Evolutionary conservation across 1,139 yeast genomes (phyloP), one percentile per base, ranked within the genome.

Genomic region (Lodderomyces orthopsilosis): DNA sequence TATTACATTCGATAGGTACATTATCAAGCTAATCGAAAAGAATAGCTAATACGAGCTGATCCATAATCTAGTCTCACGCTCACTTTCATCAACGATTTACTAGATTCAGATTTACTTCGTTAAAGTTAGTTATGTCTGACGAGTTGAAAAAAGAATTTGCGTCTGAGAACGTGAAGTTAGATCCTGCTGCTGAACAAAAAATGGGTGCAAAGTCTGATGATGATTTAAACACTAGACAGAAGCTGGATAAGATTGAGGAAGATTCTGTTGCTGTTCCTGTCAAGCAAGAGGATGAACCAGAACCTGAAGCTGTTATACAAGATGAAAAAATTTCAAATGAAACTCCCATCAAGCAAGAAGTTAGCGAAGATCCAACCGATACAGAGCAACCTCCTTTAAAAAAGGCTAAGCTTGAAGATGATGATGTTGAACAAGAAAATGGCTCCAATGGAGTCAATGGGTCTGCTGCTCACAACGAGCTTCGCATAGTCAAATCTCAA

Each of bases 391-490:
- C 27, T 15, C 37, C 48, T 10, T n/a, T 35, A 14, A 48, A 48
- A 37, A 47, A 43, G 38, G 42, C 48, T 24, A 50, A 50, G 40
- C 30, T 48, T 33, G 52, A 49, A 40, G 34, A 30, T 7, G 34
- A 30, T 6, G 34, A 7, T 3, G n/a, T 14, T 9, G 9, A 32
- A 14, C 37, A 38, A 15, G 17, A 38, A 12, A 38, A 40, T 28
- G 42, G 42, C 3, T 24, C 42, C n/a, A 19, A 6, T 22, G 18
- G 21, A 30, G 34, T 30, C 19, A 14, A 30, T n/a, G 19, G 19
- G 5, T 30, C 34, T 17, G 5, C 18, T 10, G 6, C 32, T 28
- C 4, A 4, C 17, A 30, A 30, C 6, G 19, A 30, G 4, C 34
- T 15, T 30, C 15, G 15, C 9, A 19, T 13, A 12, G 41, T 14